Conservation (phyloP, 768 basidiomycete genomes). For the Rhizopogon roseolus region DNA sequence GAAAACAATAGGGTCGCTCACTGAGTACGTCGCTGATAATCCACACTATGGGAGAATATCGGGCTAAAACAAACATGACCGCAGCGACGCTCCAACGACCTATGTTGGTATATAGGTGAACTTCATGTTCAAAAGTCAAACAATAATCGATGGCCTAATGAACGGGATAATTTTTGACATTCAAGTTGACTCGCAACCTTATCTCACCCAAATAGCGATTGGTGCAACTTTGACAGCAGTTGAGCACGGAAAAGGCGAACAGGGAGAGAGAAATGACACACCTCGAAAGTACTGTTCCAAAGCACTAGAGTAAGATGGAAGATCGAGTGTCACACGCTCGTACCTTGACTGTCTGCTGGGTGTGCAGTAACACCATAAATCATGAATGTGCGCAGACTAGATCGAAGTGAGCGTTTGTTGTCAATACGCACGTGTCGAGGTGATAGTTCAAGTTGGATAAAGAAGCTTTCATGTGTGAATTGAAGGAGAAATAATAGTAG, state of each 20-base stretch:
- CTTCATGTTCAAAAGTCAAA: slow-evolving; percentile 4
- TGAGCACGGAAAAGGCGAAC: background rate
- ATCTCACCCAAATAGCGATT: slow-evolving; percentile 1
- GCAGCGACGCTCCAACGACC: background rate
- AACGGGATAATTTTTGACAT: background rate
- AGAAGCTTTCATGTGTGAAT: no score
- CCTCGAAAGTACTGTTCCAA: slow-evolving; percentile 4
- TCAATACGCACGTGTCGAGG: no score
- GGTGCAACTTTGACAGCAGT: background rate
- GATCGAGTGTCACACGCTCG: no score
- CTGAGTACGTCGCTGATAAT: background rate
- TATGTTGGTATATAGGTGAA: background rate
- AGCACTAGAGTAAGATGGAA: background rate
- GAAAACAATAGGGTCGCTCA: background rate
- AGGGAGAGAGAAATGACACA: background rate
- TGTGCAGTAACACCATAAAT: no score
- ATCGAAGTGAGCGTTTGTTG: no score
- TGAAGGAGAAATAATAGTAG: no score
- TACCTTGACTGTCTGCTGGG: no score
- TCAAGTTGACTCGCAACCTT: background rate
- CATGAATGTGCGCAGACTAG: no score
- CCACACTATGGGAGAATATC: slow-evolving; percentile 6
- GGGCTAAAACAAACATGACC: slow-evolving; percentile 3
- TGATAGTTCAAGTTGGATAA: no score
- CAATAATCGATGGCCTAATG: slow-evolving; percentile 4